These are phyloP conservation scores for Chaetomidium leptoderma DNA, from an alignment of 495 filamentous ascomycete genomes.

Conservation along the genomic window DNA sequence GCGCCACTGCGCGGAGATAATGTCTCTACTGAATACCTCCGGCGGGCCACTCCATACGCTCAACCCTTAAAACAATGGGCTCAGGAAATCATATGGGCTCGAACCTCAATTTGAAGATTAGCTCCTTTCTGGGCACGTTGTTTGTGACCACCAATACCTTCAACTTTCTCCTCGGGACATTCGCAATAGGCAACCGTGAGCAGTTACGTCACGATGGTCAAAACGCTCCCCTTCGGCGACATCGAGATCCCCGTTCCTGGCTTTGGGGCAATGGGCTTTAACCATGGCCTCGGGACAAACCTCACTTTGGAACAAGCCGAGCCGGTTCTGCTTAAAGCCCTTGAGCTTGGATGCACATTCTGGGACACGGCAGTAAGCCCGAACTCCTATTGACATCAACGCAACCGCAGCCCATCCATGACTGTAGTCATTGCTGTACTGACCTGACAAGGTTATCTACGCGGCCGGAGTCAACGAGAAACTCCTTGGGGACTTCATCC, in stretches of 20 bases:
- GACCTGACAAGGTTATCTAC: not conserved
- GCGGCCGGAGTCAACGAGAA: not conserved
- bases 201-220: not conserved
- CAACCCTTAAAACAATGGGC: not conserved
- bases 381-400: not conserved
- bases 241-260: not conserved
- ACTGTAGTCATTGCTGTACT: not conserved
- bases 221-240: not conserved
- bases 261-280: constrained; percentile 1
- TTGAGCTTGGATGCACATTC: constrained; percentile 4
- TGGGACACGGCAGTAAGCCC: not conserved
- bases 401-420: not conserved
- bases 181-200: not conserved
- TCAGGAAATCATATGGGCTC: not conserved
- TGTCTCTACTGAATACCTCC: not conserved
- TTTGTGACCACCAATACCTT: not conserved
- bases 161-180: not conserved
- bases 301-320: not conserved
- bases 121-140: not conserved
- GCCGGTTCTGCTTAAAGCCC: not conserved
- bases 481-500: not conserved
- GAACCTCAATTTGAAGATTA: not conserved
- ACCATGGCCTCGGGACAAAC: not conserved
- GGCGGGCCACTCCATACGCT: not conserved
- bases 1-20: not conserved